Evolutionary conservation across 1,284 basidiomycete genomes (phyloP).

Genomic region (Sporisorium reilianum): DNA sequence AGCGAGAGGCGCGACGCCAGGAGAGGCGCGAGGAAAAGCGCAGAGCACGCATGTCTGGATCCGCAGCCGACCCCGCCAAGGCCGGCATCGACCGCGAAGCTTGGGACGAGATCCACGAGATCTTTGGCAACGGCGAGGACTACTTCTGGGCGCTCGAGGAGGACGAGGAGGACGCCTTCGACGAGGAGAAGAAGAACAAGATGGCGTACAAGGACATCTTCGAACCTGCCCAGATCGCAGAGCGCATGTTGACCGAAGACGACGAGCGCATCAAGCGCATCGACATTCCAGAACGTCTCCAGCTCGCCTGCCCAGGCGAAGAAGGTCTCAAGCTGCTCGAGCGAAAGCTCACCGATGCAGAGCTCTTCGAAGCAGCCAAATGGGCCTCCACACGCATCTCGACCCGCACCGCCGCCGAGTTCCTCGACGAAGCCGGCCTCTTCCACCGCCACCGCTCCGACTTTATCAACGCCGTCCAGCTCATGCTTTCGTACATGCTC

Average conservation of each 20-base stretch:
- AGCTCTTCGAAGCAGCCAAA: slow-evolving; percentile 83
- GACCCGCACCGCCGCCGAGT: slow-evolving; percentile 74
- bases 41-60: slow-evolving; percentile 73
- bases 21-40: slow-evolving; percentile 74
- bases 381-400: slow-evolving; percentile 91
- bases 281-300: slow-evolving; percentile 96
- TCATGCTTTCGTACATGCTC: slow-evolving; percentile 85
- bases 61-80: slow-evolving; percentile 72
- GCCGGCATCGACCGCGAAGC: slow-evolving; percentile 75
- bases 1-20: slow-evolving; percentile 79
- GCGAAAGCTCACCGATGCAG: slow-evolving; percentile 75
- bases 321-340: slow-evolving; percentile 75
- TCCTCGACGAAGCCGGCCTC: slow-evolving; percentile 74
- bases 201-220: slow-evolving; percentile 91
- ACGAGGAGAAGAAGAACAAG: slow-evolving; percentile 71
- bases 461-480: slow-evolving; percentile 83
- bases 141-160: slow-evolving; percentile 93
- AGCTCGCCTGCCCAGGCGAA: slow-evolving; percentile 78
- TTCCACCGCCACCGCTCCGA: slow-evolving; percentile 76
- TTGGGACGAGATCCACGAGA: slow-evolving; percentile 95
- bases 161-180: slow-evolving; percentile 53
- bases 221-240: slow-evolving; percentile 95
- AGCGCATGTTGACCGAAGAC: slow-evolving; percentile 89
- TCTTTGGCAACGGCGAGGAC: slow-evolving; percentile 96
- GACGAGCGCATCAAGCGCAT: slow-evolving; percentile 88